Base-by-base conservation (phyloP, 2,329 filamentous ascomycete species). In the Alternaria gaisen region DNA sequence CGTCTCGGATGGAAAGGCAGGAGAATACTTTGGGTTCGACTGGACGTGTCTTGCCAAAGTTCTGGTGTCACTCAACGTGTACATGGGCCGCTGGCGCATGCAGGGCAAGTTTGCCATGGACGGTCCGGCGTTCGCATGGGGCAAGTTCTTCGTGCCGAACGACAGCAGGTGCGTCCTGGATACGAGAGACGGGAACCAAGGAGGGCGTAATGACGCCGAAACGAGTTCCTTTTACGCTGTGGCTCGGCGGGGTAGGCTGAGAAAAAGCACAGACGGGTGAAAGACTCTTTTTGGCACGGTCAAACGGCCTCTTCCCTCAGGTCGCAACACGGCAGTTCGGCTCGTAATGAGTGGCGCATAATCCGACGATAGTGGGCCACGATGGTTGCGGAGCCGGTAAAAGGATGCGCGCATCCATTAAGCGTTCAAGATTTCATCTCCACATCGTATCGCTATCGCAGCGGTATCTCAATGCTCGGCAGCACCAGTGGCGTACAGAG, bases 51-150 rank as follows among this genome's bases (percentile, higher is more conserved):
- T 74, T 2, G 57, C 59, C 42, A 70, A 71, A 34, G 70, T 74
- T 16, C 61, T 75, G 32, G 61, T 70, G 14, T 70, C 69, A 54
- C 60, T 76, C 16, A 76, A 74, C 20, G 40, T 74, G 26, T 76
- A 69, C 56, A 74, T 76, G 46, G 72, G 72, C 11, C 50, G 73
- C 44, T 75, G 67, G 64, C 68, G 71, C 26, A 66, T 65, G 60
- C 72, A 76, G 54, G 69, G 70, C 5, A 56, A 51, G 24, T 67
- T 71, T 38, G 63, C 71, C 24, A 56, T 74, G 43, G 59, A 64
- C 18, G 72, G 73, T 4, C 64, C 64, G 11, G 66, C 61, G 11
- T 60, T 70, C 24, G 58, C 64, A 40, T 75, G 72, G 71, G 72
- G 71, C 28, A 65, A 53, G 16, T 64, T 61, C 41, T 70, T 68